Percentiles rank a stretch among this genome's conserved stretches.
phyloP scores from a whole-genome alignment of 768 basidiomycete species.

The Naganishia vishniacii region DNA sequence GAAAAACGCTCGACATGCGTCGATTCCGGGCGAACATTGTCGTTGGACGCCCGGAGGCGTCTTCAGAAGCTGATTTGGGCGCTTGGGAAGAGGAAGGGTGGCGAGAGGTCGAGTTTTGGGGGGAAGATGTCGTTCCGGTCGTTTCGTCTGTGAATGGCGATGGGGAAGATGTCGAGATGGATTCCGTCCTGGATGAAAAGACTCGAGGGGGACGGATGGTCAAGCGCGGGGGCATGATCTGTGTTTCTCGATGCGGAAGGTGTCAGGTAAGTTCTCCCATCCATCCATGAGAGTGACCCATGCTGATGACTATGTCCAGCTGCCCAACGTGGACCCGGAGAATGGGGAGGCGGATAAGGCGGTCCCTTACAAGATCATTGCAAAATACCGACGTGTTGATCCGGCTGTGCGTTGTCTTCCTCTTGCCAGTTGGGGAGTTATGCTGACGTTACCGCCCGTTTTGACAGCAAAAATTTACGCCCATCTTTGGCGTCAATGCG shows the following conservation, averaged over 20 bases:
- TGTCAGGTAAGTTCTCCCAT: slow-evolving; percentile 17
- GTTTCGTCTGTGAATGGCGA: no score
- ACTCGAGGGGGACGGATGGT: background rate
- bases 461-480: slow-evolving; percentile 21
- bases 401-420: slow-evolving; percentile 19
- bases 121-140: background rate
- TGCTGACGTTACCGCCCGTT: background rate
- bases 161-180: slow-evolving; percentile 1
- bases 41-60: slow-evolving; percentile 4
- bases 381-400: slow-evolving; percentile 27
- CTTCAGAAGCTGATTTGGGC: background rate
- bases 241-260: slow-evolving; percentile 24
- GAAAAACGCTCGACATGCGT: background rate
- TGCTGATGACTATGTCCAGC: background rate
- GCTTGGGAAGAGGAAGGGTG: slow-evolving; percentile 26
- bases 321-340: slow-evolving; percentile 27
- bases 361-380: slow-evolving; percentile 25
- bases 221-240: slow-evolving; percentile 10
- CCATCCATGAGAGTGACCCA: background rate
- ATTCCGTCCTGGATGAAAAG: no score
- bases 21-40: slow-evolving; percentile 26
- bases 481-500: slow-evolving; percentile 26
- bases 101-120: slow-evolving; percentile 24
- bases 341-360: slow-evolving; percentile 23
- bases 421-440: background rate